phyloP scores from a whole-genome alignment of 441 rosid genomes.

The Dalechampia spathulata region DNA sequence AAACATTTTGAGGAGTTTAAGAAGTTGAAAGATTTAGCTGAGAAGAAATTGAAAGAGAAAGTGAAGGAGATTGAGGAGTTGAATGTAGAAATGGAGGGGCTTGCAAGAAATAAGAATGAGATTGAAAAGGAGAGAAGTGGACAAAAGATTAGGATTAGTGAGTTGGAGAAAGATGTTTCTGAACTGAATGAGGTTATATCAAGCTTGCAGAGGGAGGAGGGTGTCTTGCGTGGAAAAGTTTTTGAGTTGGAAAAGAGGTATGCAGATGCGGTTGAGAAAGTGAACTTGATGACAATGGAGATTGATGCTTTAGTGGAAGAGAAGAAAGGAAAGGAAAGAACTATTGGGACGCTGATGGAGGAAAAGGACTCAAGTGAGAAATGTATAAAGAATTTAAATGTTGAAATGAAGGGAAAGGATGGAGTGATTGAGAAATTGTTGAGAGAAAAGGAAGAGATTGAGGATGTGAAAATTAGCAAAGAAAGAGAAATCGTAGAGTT shows the following conservation, averaged over 20 bases:
- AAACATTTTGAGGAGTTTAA: conserved; percentile 7
- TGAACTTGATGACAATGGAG: conserved; percentile 17
- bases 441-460: conserved; percentile 41
- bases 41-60: conserved; percentile 22
- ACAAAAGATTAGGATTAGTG: conserved; percentile 26
- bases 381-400: conserved; percentile 15
- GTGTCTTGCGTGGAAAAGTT: conserved; percentile 21
- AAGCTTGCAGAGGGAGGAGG: conserved; percentile 31
- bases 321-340: conserved; percentile 25
- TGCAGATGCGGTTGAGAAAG: conserved; percentile 22
- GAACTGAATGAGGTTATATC: conserved; percentile 17
- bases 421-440: conserved; percentile 26
- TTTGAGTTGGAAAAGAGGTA: conserved; percentile 36
- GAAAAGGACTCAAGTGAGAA: conserved; percentile 19
- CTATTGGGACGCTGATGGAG: conserved; percentile 20
- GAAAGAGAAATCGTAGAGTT: conserved; percentile 37
- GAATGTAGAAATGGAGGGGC: conserved; percentile 22
- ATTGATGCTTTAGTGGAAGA: conserved; percentile 26
- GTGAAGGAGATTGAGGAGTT: conserved; percentile 22
- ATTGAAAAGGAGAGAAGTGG: conserved; percentile 29
- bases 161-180: conserved; percentile 33
- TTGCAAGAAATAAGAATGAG: conserved; percentile 31
- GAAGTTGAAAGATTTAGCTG: conserved; percentile 14
- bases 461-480: conserved; percentile 25
- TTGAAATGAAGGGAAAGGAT: conserved; percentile 28